These are phyloP conservation scores for Phytophthora fragariae DNA, from an alignment of 352 stramenopile genomes.

Conservation along the genomic window DNA sequence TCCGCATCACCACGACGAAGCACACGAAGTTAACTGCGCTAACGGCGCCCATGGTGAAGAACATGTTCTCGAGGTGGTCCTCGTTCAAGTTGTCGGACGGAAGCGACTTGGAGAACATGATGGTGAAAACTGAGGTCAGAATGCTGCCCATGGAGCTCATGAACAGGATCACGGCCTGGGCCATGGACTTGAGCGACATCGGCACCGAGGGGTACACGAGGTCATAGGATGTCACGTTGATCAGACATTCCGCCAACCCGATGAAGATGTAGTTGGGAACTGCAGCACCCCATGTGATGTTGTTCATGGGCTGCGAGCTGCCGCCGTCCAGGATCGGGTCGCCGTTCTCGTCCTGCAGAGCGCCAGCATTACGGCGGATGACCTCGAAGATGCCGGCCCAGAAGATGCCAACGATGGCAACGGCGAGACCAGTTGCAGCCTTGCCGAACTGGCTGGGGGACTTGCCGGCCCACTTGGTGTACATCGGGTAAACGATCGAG, in stretches of 20 bases:
- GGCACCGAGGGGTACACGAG: slow-evolving; percentile 62
- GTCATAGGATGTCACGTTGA: slow-evolving; percentile 65
- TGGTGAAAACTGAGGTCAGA: slow-evolving; percentile 63
- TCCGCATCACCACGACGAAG: slow-evolving; percentile 52
- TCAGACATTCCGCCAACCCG: slow-evolving; percentile 55
- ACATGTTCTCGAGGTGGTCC: slow-evolving; percentile 70
- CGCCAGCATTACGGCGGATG: slow-evolving; percentile 50
- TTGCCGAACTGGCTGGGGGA: slow-evolving; percentile 45
- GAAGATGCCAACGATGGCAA: slow-evolving; percentile 46
- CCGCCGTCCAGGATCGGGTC: slow-evolving; percentile 43
- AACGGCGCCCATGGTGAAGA: slow-evolving; percentile 56
- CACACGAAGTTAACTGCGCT: slow-evolving; percentile 52
- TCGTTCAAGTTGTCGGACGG: slow-evolving; percentile 59
- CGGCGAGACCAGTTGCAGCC: slow-evolving; percentile 37
- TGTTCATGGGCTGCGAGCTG: slow-evolving; percentile 54
- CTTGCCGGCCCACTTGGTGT: slow-evolving; percentile 42
- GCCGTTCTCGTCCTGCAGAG: slow-evolving; percentile 34
- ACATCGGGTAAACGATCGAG: slow-evolving; percentile 46
- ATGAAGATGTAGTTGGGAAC: slow-evolving; percentile 61
- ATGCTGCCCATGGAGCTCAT: slow-evolving; percentile 64
- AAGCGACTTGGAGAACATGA: slow-evolving; percentile 64
- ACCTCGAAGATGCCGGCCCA: slow-evolving; percentile 54
- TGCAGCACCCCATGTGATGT: slow-evolving; percentile 51
- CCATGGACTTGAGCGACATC: slow-evolving; percentile 53
- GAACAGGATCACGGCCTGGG: slow-evolving; percentile 56